Evolutionary conservation across 345 rosid genomes (phyloP).

Genomic region (Nasturtium officinale): DNA sequence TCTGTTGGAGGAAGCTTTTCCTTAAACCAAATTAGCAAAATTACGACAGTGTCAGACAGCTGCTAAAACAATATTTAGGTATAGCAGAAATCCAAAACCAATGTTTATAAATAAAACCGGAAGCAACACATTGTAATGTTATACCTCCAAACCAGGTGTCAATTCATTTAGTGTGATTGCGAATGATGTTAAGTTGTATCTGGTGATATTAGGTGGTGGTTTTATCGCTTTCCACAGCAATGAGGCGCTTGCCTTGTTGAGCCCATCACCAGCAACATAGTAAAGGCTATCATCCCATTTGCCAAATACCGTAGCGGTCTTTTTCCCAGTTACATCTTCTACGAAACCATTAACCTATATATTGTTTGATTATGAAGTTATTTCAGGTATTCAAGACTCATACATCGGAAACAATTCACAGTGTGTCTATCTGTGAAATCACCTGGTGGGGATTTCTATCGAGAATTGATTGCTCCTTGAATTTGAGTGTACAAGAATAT

Average conservation of each 20-base stretch:
- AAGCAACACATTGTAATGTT: not conserved
- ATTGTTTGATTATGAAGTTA: constrained; percentile 1
- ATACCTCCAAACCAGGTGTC: constrained; percentile 85
- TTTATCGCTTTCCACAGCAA: constrained; percentile 83
- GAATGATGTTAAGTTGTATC: constrained; percentile 93
- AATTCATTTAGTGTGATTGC: constrained; percentile 89
- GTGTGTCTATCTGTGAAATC: constrained; percentile 6
- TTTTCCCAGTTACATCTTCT: constrained; percentile 70
- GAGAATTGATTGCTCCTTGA: constrained; percentile 87
- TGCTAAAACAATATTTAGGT: not conserved
- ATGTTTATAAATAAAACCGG: not conserved
- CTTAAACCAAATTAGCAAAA: constrained; percentile 43
- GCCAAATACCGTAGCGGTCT: constrained; percentile 71
- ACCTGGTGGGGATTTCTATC: constrained; percentile 97
- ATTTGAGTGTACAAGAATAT: constrained; percentile 83
- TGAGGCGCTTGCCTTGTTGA: constrained; percentile 53
- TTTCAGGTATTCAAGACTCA: not conserved
- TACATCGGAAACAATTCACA: not conserved
- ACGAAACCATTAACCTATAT: constrained; percentile 81
- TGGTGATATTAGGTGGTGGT: constrained; percentile 77
- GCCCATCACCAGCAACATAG: constrained; percentile 54
- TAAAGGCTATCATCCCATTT: constrained; percentile 94
- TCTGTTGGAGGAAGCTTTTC: constrained; percentile 98
- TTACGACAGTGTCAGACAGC: constrained; percentile 5
- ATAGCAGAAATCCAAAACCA: not conserved